Evolutionary conservation across 352 stramenopile species (phyloP), one percentile per base, ranked within the genome.

Genomic region (Aphanomyces cochlioides): DNA sequence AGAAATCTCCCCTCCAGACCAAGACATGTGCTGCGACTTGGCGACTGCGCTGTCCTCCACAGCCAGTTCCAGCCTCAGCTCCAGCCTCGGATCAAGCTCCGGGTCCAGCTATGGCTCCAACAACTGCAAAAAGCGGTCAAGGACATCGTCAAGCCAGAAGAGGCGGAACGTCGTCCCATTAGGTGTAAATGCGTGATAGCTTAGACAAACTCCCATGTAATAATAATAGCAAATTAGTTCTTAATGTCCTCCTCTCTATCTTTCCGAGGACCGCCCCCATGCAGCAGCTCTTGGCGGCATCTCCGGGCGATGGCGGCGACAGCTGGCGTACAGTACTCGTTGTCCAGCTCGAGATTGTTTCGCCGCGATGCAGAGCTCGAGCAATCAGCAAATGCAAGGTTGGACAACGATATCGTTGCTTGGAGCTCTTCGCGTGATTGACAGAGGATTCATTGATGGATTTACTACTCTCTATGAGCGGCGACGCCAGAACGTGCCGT

Each of bases 401-500:
- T 28, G 28, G 28, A 28, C 28, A 28, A 28, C 28, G 28, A 28
- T 28, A 28, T 28, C 28, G 1, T 28, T 28, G 28, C 28, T 28
- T 28, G 28, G 28, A 28, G 28, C 28, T 28, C 28, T 28, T 28
- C 28, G 28, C 28, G 28, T 28, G 28, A 28, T 28, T 28, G 28
- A 28, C 28, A 28, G 28, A 28, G 28, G 28, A 28, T 28, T 28
- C 28, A 28, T 28, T 28, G 28, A 28, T 28, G 28, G 28, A 28
- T 28, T 28, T 28, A 28, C 28, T 28, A 28, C 28, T 28, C 28
- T 28, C 28, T 28, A 28, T 28, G 28, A n/a, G 43, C 43, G 43
- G 75, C 85, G 85, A 59, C 81, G 82, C 90, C 89, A 96, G 68
- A 90, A 90, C 21, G 81, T 93, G 61, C 85, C 83, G 67, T 97